These are phyloP conservation scores for Chalciporus sphaerocephalus DNA, from an alignment of 768 basidiomycete species.

Conservation along the genomic window DNA sequence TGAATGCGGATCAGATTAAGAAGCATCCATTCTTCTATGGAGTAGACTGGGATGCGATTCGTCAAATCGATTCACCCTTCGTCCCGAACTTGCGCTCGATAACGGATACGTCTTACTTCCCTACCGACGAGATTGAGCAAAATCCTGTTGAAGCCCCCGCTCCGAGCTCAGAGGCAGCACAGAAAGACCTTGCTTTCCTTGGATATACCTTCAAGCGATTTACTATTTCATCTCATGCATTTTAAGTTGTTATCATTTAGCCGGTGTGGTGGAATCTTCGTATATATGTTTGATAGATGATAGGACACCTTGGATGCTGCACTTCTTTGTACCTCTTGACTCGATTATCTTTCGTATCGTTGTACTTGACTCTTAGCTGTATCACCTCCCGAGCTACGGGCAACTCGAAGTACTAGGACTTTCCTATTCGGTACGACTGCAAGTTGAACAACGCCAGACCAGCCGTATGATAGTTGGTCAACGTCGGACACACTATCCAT, in stretches of 20 bases:
- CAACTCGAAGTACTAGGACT: too few species aligned
- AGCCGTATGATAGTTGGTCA: too few species aligned
- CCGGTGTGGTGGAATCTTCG: background rate
- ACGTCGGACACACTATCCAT: too few species aligned
- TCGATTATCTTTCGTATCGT: background rate
- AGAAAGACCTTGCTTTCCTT: constrained; percentile 63
- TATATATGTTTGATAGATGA: background rate
- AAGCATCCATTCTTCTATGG: constrained; percentile 91
- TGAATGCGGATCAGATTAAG: constrained; percentile 84
- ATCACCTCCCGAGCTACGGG: too few species aligned
- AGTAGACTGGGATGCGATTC: constrained; percentile 87
- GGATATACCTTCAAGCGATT: constrained; percentile 81
- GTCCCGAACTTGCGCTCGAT: constrained; percentile 92
- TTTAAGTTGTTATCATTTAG: constrained; percentile 26
- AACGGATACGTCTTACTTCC: constrained; percentile 98
- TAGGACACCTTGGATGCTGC: background rate
- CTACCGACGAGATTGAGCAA: constrained; percentile 89
- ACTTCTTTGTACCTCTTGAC: too few species aligned
- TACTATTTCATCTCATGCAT: constrained; percentile 55
- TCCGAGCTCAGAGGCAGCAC: constrained; percentile 37
- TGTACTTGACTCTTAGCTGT: background rate
- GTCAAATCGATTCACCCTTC: constrained; percentile 90
- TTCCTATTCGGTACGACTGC: background rate
- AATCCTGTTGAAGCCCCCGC: constrained; percentile 44
- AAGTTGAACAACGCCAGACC: too few species aligned